Evolutionary conservation across 352 stramenopile species (phyloP), one percentile per base, ranked within the genome.

Genomic region (Hyaloperonospora brassicae): DNA sequence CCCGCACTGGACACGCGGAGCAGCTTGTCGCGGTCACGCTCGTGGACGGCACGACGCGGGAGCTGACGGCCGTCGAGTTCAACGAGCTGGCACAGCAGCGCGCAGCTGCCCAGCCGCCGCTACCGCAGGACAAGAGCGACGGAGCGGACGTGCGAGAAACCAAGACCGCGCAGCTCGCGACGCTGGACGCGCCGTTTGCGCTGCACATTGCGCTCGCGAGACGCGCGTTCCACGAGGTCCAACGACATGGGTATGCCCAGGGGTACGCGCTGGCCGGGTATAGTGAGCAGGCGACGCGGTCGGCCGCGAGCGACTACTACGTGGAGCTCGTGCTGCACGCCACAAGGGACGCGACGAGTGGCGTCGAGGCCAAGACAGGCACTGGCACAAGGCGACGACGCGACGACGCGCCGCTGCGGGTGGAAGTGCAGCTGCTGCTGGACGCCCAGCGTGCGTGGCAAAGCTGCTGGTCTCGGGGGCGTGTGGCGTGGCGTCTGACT

Each of bases 171-270:
- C 69, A 79, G n/a, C 59, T 84, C 13, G 22, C 64, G 31, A 59
- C 56, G 11, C 49, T 72, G 11, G 72, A 89, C 47, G 76, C 76
- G 23, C 31, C 57, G 45, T 71, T 89, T 22, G 76, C 72, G 11
- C 54, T 70, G 27, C 66, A 76, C 27, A 86, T 87, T 27, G 57
- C 56, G 17, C 21, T 86, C 35, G 64, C 76, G 2, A 40, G 62
- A 50, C 62, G 68, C 22, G 72, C 70, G 30, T 86, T 89, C 43
- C 49, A 31, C 22, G 72, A 76, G 56, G 62, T 89, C 10, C 72
- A 87, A 59, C 62, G 65, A 14, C 72, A 79, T 52, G 76, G 79
- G 6, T 84, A 85, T 55, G 79, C 79, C 2, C 67, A 62, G 23
- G 73, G 70, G 5, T 86, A 80, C 57, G 27, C 48, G 9, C 72